Evolutionary conservation across 2,329 filamentous ascomycete species (phyloP).

Genomic region (Scopulariopsis brevicaulis): DNA sequence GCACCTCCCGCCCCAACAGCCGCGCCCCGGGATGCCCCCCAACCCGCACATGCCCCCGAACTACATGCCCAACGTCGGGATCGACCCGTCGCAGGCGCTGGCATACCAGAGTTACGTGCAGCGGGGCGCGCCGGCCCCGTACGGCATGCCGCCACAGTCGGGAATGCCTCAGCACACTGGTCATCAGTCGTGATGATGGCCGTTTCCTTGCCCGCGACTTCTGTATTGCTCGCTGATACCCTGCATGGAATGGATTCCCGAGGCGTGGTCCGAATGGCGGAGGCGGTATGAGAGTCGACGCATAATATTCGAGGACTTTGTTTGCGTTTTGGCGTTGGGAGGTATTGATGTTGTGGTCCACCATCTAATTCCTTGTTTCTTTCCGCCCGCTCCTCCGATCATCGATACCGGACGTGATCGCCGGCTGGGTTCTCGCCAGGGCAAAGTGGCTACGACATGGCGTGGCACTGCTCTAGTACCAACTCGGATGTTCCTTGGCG

Average conservation of each 20-base stretch:
- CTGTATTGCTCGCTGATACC: slow-evolving; percentile 39
- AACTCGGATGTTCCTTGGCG: neutral
- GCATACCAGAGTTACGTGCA: slow-evolving; percentile 79
- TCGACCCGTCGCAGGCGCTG: slow-evolving; percentile 67
- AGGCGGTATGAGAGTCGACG: neutral
- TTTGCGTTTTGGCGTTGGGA: slow-evolving; percentile 31
- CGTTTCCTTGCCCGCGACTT: slow-evolving; percentile 15
- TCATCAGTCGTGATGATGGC: slow-evolving; percentile 54
- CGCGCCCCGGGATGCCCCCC: slow-evolving; percentile 54
- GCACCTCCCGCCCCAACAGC: slow-evolving; percentile 55
- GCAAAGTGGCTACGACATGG: neutral
- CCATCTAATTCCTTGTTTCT: slow-evolving; percentile 13
- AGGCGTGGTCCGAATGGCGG: slow-evolving; percentile 18
- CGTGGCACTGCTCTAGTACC: neutral
- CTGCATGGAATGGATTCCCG: slow-evolving; percentile 42
- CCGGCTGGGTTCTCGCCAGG: neutral
- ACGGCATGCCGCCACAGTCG: slow-evolving; percentile 66
- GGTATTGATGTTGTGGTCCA: slow-evolving; percentile 17
- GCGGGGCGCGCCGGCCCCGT: slow-evolving; percentile 55
- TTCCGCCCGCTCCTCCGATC: neutral
- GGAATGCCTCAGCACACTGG: slow-evolving; percentile 76
- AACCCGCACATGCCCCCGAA: slow-evolving; percentile 50
- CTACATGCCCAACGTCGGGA: slow-evolving; percentile 54
- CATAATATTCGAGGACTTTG: slow-evolving; percentile 26
- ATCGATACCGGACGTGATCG: neutral